phyloP scores from a whole-genome alignment of 2,329 filamentous ascomycete genomes.

The Penicillium sp. region DNA sequence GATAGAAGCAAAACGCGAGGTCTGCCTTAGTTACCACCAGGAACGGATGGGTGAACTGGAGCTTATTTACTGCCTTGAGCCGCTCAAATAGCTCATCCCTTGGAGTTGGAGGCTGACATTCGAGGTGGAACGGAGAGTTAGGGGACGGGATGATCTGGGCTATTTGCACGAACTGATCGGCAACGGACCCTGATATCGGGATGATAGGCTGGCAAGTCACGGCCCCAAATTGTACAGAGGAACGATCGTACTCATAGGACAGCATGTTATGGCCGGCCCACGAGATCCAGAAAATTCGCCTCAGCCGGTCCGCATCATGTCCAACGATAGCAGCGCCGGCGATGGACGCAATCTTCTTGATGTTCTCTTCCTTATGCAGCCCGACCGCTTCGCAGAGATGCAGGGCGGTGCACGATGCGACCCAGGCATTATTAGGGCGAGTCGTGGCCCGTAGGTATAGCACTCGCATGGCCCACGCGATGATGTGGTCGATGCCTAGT shows the following conservation, averaged over 20 bases:
- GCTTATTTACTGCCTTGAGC: constrained; percentile 17
- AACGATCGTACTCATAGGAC: constrained; percentile 34
- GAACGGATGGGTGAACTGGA: constrained; percentile 26
- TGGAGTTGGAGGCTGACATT: constrained; percentile 11
- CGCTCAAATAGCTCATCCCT: constrained; percentile 26
- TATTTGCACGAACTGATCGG: constrained; percentile 30
- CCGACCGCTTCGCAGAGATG: constrained; percentile 31
- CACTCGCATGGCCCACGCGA: constrained; percentile 31
- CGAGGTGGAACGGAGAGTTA: constrained; percentile 25
- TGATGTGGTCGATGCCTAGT: constrained; percentile 27
- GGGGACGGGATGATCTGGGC: constrained; percentile 29
- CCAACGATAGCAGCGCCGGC: constrained; percentile 22
- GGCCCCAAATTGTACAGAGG: constrained; percentile 23
- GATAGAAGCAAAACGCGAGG: constrained; percentile 33
- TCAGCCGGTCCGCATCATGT: constrained; percentile 31
- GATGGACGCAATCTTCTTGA: constrained; percentile 27
- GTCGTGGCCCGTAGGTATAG: constrained; percentile 33
- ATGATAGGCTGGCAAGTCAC: constrained; percentile 28
- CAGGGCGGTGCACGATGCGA: constrained; percentile 32
- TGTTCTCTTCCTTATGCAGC: constrained; percentile 30
- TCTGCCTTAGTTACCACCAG: constrained; percentile 31
- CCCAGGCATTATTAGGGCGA: constrained; percentile 32
- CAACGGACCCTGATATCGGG: constrained; percentile 20
- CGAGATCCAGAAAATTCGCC: constrained; percentile 35
- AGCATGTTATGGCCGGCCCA: constrained; percentile 34